Evolutionary conservation across 441 rosid species (phyloP).

Genomic region (Arabidopsis lyrata): DNA sequence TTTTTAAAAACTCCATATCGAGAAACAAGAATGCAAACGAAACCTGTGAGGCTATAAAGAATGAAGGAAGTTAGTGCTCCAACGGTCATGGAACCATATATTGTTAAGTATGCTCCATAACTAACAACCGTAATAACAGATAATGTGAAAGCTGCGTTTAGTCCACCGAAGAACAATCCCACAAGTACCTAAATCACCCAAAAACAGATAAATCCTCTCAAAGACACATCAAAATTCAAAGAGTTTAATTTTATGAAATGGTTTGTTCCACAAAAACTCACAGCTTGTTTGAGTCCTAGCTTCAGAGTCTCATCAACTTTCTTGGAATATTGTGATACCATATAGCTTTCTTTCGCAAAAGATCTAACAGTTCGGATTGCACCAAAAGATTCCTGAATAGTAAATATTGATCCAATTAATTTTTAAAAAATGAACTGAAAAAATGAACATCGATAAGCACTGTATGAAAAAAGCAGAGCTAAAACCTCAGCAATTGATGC

Average conservation of each 20-base stretch:
- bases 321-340: slow-evolving; percentile 73
- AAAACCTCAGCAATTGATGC: slow-evolving; percentile 95
- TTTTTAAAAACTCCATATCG: not conserved
- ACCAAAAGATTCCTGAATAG: slow-evolving; percentile 84
- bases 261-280: slow-evolving; percentile 42
- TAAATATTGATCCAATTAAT: slow-evolving; percentile 21
- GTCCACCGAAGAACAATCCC: slow-evolving; percentile 85
- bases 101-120: slow-evolving; percentile 92
- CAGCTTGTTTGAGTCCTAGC: slow-evolving; percentile 94
- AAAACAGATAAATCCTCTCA: slow-evolving; percentile 12
- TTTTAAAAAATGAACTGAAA: not conserved
- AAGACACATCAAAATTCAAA: not conserved
- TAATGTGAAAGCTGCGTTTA: slow-evolving; percentile 88
- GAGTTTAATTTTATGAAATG: not conserved
- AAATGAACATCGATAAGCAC: not conserved
- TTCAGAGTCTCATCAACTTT: slow-evolving; percentile 89
- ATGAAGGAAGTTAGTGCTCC: slow-evolving; percentile 97
- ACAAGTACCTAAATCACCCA: slow-evolving; percentile 61
- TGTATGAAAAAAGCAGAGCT: not conserved
- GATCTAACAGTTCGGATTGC: slow-evolving; percentile 96
- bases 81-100: slow-evolving; percentile 77
- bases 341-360: slow-evolving; percentile 84
- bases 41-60: slow-evolving; percentile 95
- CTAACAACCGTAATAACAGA: slow-evolving; percentile 86
- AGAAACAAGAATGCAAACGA: not conserved